These are phyloP conservation scores for Cyberlindnera nakhonratchasimensis DNA, from an alignment of 805 yeast genomes.

Conservation along the genomic window DNA sequence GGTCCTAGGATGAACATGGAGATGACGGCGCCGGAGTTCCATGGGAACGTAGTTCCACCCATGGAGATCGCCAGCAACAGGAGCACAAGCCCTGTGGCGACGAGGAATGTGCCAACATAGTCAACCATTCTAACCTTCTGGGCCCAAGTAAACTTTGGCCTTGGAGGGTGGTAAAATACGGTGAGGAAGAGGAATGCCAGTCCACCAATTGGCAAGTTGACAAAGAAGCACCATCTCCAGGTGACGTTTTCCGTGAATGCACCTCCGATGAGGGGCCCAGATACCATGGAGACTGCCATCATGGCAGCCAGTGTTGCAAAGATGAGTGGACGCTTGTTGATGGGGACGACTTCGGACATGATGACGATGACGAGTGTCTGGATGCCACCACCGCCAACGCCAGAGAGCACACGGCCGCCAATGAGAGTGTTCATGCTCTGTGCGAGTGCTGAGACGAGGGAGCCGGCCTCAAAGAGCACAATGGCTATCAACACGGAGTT, in stretches of 20 bases:
- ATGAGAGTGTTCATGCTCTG: constrained; percentile 55
- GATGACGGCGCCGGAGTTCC: constrained; percentile 11
- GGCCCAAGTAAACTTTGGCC: constrained; percentile 34
- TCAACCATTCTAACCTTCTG: constrained; percentile 43
- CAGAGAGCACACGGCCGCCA: constrained; percentile 68
- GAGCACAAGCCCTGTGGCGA: constrained; percentile 41
- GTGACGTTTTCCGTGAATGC: constrained; percentile 52
- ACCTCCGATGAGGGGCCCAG: constrained; percentile 69
- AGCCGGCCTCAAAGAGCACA: constrained; percentile 55
- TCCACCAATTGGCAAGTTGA: constrained; percentile 58
- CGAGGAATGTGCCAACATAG: constrained; percentile 43
- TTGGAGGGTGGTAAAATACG: constrained; percentile 37
- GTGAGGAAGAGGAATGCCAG: constrained; percentile 38
- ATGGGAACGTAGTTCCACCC: constrained; percentile 40
- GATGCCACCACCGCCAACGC: constrained; percentile 72
- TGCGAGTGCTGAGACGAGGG: constrained; percentile 55
- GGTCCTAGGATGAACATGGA: constrained; percentile 6
- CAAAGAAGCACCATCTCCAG: constrained; percentile 73
- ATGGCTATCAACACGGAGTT: constrained; percentile 45
- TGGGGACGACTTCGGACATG: constrained; percentile 45
- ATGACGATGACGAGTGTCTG: constrained; percentile 55
- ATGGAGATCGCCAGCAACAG: constrained; percentile 46
- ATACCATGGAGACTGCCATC: constrained; percentile 47
- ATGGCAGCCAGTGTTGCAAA: constrained; percentile 24
- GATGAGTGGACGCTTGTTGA: constrained; percentile 26